Percentiles rank a stretch among this genome's conserved stretches.
Conservation (phyloP, 164 flowering plant genomes). For the Cinnamomum chago region DNA sequence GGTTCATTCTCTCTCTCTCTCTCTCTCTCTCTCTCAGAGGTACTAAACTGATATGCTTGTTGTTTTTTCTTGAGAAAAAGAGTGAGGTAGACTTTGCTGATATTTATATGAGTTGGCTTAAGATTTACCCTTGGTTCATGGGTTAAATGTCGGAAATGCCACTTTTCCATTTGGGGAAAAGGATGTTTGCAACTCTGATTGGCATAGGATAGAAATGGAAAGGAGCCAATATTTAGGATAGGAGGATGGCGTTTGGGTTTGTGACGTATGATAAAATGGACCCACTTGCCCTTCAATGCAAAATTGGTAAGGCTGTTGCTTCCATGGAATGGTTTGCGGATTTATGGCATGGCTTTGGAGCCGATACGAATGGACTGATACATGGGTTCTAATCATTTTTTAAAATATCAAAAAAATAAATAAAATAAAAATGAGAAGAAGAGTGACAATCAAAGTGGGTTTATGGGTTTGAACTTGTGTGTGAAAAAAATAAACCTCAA, state of each 20-base stretch:
- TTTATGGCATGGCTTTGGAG: too few relatives aligned
- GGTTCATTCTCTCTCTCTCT: neutral
- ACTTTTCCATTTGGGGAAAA: neutral
- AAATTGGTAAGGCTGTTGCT: neutral
- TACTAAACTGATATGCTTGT: neutral
- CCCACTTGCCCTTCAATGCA: neutral
- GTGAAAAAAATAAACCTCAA: too few relatives aligned
- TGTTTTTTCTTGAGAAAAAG: neutral
- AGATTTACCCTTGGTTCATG: neutral
- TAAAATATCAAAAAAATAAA: too few relatives aligned
- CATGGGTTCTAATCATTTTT: too few relatives aligned
- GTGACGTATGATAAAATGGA: neutral
- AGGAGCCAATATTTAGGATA: neutral
- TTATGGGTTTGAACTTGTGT: too few relatives aligned
- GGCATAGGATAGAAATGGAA: neutral
- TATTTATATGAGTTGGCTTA: constrained; percentile 1
- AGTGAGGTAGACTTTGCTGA: neutral
- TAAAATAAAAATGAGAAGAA: too few relatives aligned
- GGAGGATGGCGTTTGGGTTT: too few relatives aligned
- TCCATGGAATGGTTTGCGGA: too few relatives aligned
- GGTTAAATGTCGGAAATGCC: neutral
- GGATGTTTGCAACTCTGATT: neutral
- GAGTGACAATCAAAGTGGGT: too few relatives aligned
- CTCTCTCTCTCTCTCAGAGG: neutral
- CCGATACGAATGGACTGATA: too few relatives aligned